Base-by-base conservation (phyloP, 192 early-diverging fungal genomes). In the Umbelopsis vinacea region DNA sequence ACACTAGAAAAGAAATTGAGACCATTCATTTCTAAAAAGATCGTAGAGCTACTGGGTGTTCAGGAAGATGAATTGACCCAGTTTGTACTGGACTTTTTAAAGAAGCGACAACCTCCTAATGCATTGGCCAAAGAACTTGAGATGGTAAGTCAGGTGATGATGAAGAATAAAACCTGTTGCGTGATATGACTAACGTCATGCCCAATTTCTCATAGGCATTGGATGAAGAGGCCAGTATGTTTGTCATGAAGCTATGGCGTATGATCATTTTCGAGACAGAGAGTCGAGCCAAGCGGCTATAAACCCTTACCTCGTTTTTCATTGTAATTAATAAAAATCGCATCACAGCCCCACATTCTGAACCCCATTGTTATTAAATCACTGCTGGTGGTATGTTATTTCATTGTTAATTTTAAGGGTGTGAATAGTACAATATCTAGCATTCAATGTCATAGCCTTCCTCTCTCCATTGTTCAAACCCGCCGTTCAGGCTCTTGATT, bases 211-310 rank as follows among this genome's bases (percentile, higher is more conserved):
- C n/a, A n/a, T 81, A 94, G 91, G 89, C 92, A 1, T 82, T 98
- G 67, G 96, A 94, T 69, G 94, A 96, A 19, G 96, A 96, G 57
- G 91, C 96, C 4, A 86, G 88, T 21, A 83, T 87, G 37, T 93
- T 99, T 87, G 95, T 97, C 10, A 89, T 89, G 74, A 91, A 90
- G 68, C 78, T 98, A 12, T 99, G 96, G 96, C 85, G 94, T 47
- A 91, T 89, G 84, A 73, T 96, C 12, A 93, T 96, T 46, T 94
- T 86, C 77, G 94, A 96, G 72, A 93, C 91, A 5, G 94, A 96
- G 76, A 81, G 87, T 35, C 79, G 87, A 69, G 79, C 85, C 17
- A 71, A 74, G 24, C 87, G 89, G 10, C 75, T 90, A 43, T 75
- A 66, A 52, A 90, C 29, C 3, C 29, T 26, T 35, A 60, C 1